Evolutionary conservation across 2,329 filamentous ascomycete genomes (phyloP).

Genomic region (Aspergillus cejpii): DNA sequence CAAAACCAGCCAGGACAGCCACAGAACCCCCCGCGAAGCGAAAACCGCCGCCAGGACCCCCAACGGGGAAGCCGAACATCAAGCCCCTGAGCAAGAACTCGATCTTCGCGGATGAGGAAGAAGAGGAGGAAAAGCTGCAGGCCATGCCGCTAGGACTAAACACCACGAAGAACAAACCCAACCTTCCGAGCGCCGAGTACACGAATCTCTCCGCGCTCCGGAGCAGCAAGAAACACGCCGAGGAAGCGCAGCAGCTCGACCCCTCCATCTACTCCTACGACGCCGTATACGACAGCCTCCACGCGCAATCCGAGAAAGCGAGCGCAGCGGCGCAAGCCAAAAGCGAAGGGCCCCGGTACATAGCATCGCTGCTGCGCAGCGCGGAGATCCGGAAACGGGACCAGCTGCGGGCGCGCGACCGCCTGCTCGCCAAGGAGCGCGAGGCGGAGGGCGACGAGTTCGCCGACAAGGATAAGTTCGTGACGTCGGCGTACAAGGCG

Average conservation of each 20-base stretch:
- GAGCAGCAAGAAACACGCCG: conserved; percentile 41
- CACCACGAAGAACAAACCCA: conserved; percentile 13
- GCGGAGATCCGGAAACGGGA: conserved; percentile 59
- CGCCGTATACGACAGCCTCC: conserved; percentile 45
- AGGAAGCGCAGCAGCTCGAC: conserved; percentile 41
- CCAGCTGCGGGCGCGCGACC: conserved; percentile 55
- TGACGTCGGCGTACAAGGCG: conserved; percentile 58
- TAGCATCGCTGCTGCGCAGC: conserved; percentile 53
- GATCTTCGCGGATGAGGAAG: conserved; percentile 35
- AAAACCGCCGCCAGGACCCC: conserved; percentile 28
- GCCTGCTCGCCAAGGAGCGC: conserved; percentile 53
- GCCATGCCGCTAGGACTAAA: conserved; percentile 21
- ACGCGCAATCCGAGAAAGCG: conserved; percentile 31
- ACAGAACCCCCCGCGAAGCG: conserved; percentile 27
- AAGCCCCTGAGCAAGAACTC: conserved; percentile 34
- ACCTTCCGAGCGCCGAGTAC: conserved; percentile 19
- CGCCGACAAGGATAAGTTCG: conserved; percentile 61
- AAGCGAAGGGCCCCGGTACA: conserved; percentile 50
- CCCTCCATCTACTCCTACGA: conserved; percentile 47
- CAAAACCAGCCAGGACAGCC: conserved; percentile 14
- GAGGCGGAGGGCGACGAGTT: conserved; percentile 62
- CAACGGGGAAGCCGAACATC: conserved; percentile 19
- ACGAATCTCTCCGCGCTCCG: conserved; percentile 44
- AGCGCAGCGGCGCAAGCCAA: conserved; percentile 14
- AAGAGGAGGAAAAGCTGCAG: conserved; percentile 23